A percentile compares a stretch with the other conserved stretches of the same genome.
Conservation (phyloP, 768 basidiomycete species). For the Tylopilus vinaceipallidus region DNA sequence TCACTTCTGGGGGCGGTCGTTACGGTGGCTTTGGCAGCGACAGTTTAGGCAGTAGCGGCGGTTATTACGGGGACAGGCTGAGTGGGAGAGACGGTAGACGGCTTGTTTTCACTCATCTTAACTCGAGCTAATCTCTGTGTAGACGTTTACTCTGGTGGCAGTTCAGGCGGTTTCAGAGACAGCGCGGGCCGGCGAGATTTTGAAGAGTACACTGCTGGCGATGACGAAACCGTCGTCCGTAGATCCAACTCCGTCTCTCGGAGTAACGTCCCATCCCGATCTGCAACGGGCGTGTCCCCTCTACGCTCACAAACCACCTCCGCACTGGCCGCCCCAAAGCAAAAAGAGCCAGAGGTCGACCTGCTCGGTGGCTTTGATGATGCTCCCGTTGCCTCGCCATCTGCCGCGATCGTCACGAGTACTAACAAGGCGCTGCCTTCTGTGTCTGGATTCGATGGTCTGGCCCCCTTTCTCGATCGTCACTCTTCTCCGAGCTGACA, state of each 20-base stretch:
- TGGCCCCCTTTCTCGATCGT: not conserved
- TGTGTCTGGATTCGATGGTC: slow-evolving; percentile 30
- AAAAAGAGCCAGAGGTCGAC: slow-evolving; percentile 58
- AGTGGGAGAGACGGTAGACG: slow-evolving; percentile 40
- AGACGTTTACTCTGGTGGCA: slow-evolving; percentile 41
- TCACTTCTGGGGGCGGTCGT: slow-evolving; percentile 52
- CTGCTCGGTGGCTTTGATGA: slow-evolving; percentile 78
- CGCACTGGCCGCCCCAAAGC: slow-evolving; percentile 33
- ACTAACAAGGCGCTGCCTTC: slow-evolving; percentile 33
- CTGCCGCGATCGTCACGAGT: slow-evolving; percentile 10
- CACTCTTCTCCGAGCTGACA: slow-evolving; percentile 3
- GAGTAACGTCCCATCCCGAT: slow-evolving; percentile 28
- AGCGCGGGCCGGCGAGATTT: slow-evolving; percentile 55
- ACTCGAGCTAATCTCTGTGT: slow-evolving; percentile 6
- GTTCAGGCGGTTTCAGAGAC: slow-evolving; percentile 62
- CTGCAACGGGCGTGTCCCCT: slow-evolving; percentile 39
- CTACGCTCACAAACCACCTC: slow-evolving; percentile 33
- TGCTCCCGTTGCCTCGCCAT: slow-evolving; percentile 36
- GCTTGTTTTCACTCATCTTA: not conserved
- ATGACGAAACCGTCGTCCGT: slow-evolving; percentile 62
- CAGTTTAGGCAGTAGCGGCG: slow-evolving; percentile 33
- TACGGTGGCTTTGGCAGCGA: slow-evolving; percentile 76
- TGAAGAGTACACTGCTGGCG: slow-evolving; percentile 97
- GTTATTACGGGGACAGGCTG: slow-evolving; percentile 45
- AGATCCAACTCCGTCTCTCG: slow-evolving; percentile 40